A percentile compares a stretch with the other conserved stretches of the same genome.
phyloP scores from a whole-genome alignment of 345 rosid genomes.

The Orychophragmus violaceus region DNA sequence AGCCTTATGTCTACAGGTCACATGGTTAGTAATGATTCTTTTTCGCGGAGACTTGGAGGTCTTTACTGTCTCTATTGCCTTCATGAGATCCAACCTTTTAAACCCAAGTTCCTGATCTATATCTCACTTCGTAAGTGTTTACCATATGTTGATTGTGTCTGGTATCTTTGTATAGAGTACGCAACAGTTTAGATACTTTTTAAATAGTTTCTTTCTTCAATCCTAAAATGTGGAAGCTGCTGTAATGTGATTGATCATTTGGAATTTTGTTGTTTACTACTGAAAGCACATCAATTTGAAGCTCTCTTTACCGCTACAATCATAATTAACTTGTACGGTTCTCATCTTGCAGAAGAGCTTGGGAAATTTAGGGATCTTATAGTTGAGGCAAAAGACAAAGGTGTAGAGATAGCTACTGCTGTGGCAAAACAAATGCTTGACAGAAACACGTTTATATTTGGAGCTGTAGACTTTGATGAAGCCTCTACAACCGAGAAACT shows the following conservation, averaged over 20 bases:
- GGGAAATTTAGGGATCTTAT: conserved; percentile 59
- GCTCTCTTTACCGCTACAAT: background rate
- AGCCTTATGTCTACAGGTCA: conserved; percentile 49
- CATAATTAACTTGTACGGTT: background rate
- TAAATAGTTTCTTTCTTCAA: background rate
- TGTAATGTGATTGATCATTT: background rate
- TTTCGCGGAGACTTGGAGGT: conserved; percentile 67
- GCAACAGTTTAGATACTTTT: background rate
- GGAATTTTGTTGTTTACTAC: background rate
- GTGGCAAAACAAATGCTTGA: conserved; percentile 68
- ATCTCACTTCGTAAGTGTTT: conserved; percentile 57
- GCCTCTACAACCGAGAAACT: conserved; percentile 38
- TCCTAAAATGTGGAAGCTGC: background rate
- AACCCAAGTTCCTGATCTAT: conserved; percentile 69
- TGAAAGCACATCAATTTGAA: background rate
- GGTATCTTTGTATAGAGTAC: background rate
- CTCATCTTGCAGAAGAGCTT: conserved; percentile 56
- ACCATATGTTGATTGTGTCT: background rate
- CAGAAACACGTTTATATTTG: conserved; percentile 60
- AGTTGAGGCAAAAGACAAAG: conserved; percentile 46
- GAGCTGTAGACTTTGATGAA: conserved; percentile 54
- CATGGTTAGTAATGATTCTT: conserved; percentile 45
- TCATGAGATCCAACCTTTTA: conserved; percentile 76
- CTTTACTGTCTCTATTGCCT: conserved; percentile 92
- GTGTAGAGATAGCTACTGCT: conserved; percentile 41